Evolutionary conservation across 1,284 basidiomycete genomes (phyloP).

Genomic region (Boletus sp.): DNA sequence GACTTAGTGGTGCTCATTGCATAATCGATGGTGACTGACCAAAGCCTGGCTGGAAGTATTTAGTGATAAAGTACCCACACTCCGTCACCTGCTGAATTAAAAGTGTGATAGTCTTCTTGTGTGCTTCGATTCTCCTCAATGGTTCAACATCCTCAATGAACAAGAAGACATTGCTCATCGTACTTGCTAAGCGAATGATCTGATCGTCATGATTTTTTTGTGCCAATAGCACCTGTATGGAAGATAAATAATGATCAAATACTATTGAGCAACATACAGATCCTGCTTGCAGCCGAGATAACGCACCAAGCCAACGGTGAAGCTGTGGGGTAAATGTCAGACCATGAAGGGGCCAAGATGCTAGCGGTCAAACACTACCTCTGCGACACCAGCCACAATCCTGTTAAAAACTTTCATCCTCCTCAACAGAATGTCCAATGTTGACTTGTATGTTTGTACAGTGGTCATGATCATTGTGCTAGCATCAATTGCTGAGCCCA

Average conservation of each 20-base stretch:
- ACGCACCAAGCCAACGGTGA: neutral
- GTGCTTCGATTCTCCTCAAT: neutral
- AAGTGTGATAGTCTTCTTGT: neutral
- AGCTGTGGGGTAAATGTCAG: neutral
- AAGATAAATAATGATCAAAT: neutral
- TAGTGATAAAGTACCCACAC: neutral
- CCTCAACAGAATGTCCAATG: neutral
- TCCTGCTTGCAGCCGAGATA: neutral
- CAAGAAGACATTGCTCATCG: neutral
- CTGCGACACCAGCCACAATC: neutral
- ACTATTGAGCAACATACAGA: neutral
- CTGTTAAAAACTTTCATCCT: neutral
- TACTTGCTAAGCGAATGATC: neutral
- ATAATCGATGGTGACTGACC: neutral
- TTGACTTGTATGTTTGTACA: neutral
- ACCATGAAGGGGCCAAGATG: neutral
- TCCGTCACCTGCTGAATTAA: neutral
- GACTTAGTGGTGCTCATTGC: neutral
- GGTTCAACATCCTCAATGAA: conserved; percentile 4
- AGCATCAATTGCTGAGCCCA: neutral
- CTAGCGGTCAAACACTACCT: neutral
- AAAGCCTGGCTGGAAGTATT: neutral
- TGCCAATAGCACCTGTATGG: conserved; percentile 1
- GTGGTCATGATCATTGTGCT: neutral
- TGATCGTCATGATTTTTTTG: neutral